These are phyloP conservation scores for Noccaea caerulescens DNA, from an alignment of 345 rosid species.

Conservation along the genomic window DNA sequence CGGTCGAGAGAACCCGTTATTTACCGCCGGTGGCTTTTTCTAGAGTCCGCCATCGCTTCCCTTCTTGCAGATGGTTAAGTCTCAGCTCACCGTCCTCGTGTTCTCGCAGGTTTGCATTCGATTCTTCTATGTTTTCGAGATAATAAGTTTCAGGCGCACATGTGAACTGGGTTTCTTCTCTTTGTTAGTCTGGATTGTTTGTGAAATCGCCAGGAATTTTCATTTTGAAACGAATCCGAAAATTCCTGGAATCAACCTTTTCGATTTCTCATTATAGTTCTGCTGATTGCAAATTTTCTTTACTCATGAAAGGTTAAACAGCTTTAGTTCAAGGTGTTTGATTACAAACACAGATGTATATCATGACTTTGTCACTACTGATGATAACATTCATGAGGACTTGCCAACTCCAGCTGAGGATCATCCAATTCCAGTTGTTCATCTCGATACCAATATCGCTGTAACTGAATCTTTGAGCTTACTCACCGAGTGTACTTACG, in stretches of 20 bases:
- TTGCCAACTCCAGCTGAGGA: conserved; percentile 45
- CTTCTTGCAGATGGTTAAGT: conserved; percentile 69
- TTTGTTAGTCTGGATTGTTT: not conserved
- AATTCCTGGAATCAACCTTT: not conserved
- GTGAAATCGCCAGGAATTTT: not conserved
- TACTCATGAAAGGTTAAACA: conserved; percentile 50
- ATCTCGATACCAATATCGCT: conserved; percentile 63
- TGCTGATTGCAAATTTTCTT: not conserved
- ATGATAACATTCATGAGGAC: conserved; percentile 55
- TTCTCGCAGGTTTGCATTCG: conserved; percentile 46
- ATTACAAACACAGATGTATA: conserved; percentile 62
- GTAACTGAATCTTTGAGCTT: conserved; percentile 65
- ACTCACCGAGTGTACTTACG: conserved; percentile 61
- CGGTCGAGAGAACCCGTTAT: conserved; percentile 44
- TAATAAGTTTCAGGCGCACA: not conserved
- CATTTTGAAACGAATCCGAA: not conserved
- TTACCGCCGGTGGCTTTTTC: conserved; percentile 48
- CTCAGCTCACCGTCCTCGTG: conserved; percentile 34
- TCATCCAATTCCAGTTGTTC: conserved; percentile 63
- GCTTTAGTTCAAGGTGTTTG: conserved; percentile 61
- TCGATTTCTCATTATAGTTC: not conserved
- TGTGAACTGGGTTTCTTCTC: not conserved
- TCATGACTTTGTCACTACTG: conserved; percentile 51
- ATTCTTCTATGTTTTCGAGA: not conserved
- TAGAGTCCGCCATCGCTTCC: conserved; percentile 62